Conservation (phyloP, 805 yeast genomes). For the Kluyveromyces lactis region DNA sequence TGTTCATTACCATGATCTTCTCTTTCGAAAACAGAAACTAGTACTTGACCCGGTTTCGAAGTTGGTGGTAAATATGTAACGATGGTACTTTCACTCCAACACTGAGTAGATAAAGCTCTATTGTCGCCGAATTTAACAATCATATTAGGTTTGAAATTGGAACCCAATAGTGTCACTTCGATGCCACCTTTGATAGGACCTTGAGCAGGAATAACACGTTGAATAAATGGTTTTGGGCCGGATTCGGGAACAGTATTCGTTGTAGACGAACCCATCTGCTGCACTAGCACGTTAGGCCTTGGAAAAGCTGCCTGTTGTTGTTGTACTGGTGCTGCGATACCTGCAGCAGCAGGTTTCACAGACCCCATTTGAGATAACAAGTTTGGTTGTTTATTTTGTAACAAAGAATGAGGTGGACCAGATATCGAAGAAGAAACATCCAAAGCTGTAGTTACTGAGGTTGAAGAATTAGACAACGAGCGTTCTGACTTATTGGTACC, state of each 20-base stretch:
- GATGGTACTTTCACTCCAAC: constrained; percentile 93
- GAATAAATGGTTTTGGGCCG: constrained; percentile 46
- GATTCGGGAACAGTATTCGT: constrained; percentile 1
- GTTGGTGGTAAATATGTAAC: constrained; percentile 94
- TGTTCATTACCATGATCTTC: constrained; percentile 7
- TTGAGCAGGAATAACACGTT: constrained; percentile 87
- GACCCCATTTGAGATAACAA: too few relatives aligned
- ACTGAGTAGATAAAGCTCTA: constrained; percentile 75
- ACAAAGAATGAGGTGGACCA: background rate
- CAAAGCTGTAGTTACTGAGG: constrained; percentile 3
- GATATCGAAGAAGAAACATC: background rate
- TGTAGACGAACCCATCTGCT: constrained; percentile 5
- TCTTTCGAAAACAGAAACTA: constrained; percentile 60
- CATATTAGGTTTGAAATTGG: constrained; percentile 76
- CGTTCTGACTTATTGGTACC: constrained; percentile 7
- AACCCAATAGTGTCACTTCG: constrained; percentile 85
- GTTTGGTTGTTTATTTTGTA: constrained; percentile 1
- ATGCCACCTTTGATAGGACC: constrained; percentile 97
- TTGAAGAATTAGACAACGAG: constrained; percentile 15
- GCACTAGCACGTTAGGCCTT: constrained; percentile 1
- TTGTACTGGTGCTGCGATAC: constrained; percentile 2
- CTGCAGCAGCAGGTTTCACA: too few relatives aligned
- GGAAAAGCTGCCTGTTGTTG: constrained; percentile 4
- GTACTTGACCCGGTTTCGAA: constrained; percentile 78
- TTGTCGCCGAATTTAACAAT: constrained; percentile 81